Evolutionary conservation across 202 grass and related monocot species (phyloP).

Genomic region (Bolboschoenoplectus hybrid): DNA sequence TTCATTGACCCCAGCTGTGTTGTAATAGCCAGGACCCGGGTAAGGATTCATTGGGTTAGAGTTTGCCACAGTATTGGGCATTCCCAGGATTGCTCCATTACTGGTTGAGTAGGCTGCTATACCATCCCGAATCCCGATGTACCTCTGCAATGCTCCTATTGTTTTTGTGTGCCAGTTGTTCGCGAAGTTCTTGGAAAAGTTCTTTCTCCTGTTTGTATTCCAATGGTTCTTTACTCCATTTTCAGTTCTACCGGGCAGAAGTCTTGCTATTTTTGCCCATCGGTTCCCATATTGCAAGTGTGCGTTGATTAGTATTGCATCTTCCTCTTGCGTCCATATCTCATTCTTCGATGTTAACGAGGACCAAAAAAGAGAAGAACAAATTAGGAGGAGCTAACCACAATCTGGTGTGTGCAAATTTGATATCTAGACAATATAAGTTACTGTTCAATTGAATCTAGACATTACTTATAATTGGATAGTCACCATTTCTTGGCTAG

Average conservation of each 20-base stretch:
- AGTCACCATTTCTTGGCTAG: neutral
- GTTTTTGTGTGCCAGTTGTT: neutral
- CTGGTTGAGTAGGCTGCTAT: neutral
- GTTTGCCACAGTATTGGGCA: neutral
- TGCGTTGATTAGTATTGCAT: conserved; percentile 39
- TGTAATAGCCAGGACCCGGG: neutral
- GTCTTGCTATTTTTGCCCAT: conserved; percentile 47
- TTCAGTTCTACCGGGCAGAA: conserved; percentile 51
- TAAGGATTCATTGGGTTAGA: neutral
- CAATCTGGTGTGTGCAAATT: neutral
- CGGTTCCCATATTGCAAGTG: conserved; percentile 43
- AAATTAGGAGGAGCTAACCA: neutral
- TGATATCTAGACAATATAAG: neutral
- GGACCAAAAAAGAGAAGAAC: neutral
- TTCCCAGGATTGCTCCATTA: neutral
- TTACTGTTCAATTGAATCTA: neutral
- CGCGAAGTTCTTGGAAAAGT: neutral
- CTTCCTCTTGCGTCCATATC: conserved; percentile 50
- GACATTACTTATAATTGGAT: neutral
- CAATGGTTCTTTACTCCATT: conserved; percentile 67
- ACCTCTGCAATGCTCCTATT: neutral
- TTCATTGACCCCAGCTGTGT: neutral
- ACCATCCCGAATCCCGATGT: conserved; percentile 22
- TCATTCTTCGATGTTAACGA: neutral
- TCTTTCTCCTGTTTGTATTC: conserved; percentile 48